Evolutionary conservation across 2,329 filamentous ascomycete genomes (phyloP), one percentile per base, ranked within the genome.

Genomic region (Ophiocordyceps sinensis): DNA sequence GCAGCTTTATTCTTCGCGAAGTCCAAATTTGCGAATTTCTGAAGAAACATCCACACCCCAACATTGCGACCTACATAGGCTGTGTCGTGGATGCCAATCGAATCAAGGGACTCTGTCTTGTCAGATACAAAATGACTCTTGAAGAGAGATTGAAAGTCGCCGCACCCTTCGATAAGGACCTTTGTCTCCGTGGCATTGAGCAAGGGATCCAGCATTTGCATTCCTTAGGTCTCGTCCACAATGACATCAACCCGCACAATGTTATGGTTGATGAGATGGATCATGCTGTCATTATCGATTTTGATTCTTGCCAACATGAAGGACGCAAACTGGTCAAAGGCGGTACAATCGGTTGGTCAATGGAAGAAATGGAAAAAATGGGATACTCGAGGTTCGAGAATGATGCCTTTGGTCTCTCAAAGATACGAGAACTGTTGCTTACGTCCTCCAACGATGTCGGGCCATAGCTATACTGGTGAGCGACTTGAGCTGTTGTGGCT

Each of bases 171-270:
- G 36, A 23, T 34, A 28, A 38, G n/a, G 36, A 15, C 9, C 36
- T 38, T 28, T 38, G 36, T 23, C 28, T 49, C 8, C n/a, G 29
- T 36, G 46, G 44, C 10, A 41, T 52, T n/a, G 42, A 47, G 32
- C 36, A 28, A 11, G 59, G 51, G 19, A 47, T 63, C 10, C 44
- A 47, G 41, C 56, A 62, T 46, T 45, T 63, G 15, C 59, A 63
- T 45, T 51, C 48, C 2, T 48, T 62, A 1, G 58, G 55, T 1
- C 40, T 54, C 31, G 51, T 58, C 11, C 57, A 63, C 44, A 64
- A 63, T 43, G 54, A 60, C 40, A 55, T 64, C 35, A 58, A 54
- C 37, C 55, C 57, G 10, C 46, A 45, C 28, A 62, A 61, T 40
- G 51, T 62, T 12, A 59, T 59, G 47, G 36, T 64, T 21, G 51